Evolutionary conservation across 768 basidiomycete genomes (phyloP), one percentile per base, ranked within the genome.

Genomic region (Cystoderma amianthinum): DNA sequence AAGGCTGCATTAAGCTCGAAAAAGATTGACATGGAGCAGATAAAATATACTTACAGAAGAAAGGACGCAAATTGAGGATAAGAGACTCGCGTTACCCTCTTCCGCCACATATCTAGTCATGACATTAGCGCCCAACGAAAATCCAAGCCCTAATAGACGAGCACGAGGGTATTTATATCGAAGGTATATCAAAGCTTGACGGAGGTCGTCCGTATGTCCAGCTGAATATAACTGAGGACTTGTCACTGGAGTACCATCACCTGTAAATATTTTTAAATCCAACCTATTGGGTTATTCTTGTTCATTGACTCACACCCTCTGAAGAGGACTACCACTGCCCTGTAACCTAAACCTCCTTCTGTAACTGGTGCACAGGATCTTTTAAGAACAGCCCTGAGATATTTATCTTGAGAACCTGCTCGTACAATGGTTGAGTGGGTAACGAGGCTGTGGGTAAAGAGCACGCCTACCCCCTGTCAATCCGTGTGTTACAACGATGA

Each of bases 91-190:
- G 25, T 64, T 65, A 5, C 81, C 78, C 52, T 87, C 80, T 57
- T 88, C 79, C 2, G 81, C 85, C 32, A 87, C 59, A 55, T 88
- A 89, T 39, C 83, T 71, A 13, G 85, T 79, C 50, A 91, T 61
- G 25, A 91, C 78, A 54, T 82, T 83, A 17, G 87, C 87, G 28
- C 90, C 90, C 22, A 92, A 71, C 9, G 85, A 89, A 65, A 89
- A 92, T 2, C 86, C 85, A 4, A 89, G 59, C 6, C 85, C 88
- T 23, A 87, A 60, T 11, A 91, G 59, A 2, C 80, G 82, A 1
- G 89, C 84, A 5, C 61, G 53, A 2, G 89, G 88, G 50, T 78
- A 86, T 42, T 53, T 54, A 38, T 68, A 57, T 6, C 74, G 68
- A 38, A 90, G 72, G 63, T 83, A 80, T 44, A 80, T 65, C 30